These are phyloP conservation scores for Hemisphaericaspora lyxosophila DNA, from an alignment of 1,139 yeast genomes.

Conservation along the genomic window DNA sequence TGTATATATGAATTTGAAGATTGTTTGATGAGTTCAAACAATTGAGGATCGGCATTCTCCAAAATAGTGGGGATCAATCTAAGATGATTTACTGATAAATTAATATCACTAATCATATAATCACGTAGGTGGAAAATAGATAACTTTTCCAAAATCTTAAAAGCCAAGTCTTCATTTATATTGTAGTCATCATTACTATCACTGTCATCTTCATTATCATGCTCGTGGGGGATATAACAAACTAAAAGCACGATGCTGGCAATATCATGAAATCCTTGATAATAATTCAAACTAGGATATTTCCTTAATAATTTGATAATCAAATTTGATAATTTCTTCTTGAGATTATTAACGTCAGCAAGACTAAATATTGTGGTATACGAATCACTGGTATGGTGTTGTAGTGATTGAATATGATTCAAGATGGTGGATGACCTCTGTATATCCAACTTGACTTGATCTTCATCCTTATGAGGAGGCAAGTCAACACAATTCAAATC, in stretches of 20 bases:
- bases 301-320: slow-evolving; percentile 58
- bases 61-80: slow-evolving; percentile 64
- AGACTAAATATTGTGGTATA: slow-evolving; percentile 36
- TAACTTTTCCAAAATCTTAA: slow-evolving; percentile 53
- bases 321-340: slow-evolving; percentile 44
- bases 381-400: slow-evolving; percentile 23
- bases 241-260: slow-evolving; percentile 68
- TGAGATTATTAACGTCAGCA: slow-evolving; percentile 34
- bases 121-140: slow-evolving; percentile 72
- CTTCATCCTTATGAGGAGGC: slow-evolving; percentile 65
- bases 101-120: slow-evolving; percentile 74
- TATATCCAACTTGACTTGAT: slow-evolving; percentile 77
- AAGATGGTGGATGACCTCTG: slow-evolving; percentile 61
- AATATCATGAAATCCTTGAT: slow-evolving; percentile 92
- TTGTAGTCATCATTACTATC: slow-evolving; percentile 16
- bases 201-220: neutral
- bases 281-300: slow-evolving; percentile 67
- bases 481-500: slow-evolving; percentile 29
- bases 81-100: slow-evolving; percentile 65
- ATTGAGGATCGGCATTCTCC: slow-evolving; percentile 45
- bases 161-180: slow-evolving; percentile 40
- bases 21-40: slow-evolving; percentile 50
- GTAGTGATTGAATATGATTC: slow-evolving; percentile 29
- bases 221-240: slow-evolving; percentile 26
- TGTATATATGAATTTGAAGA: slow-evolving; percentile 30